Base-by-base conservation (phyloP, 805 yeast genomes). In the Barnettozyma populi region DNA sequence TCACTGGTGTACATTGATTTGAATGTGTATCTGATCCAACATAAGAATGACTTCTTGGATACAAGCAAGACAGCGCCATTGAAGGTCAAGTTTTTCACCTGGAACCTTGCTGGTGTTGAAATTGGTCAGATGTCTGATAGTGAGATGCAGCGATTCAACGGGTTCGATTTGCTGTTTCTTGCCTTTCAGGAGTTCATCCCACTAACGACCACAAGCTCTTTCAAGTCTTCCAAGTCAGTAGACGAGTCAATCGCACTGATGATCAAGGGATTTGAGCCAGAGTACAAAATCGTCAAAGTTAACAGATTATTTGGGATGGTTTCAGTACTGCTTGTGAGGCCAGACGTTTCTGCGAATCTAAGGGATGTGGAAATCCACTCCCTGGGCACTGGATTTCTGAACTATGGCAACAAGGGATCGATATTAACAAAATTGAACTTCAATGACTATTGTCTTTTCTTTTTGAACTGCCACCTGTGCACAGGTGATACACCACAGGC, bases 321-420 rank as follows among this genome's bases (percentile, higher is more conserved):
- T 27, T 69, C 79, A 2, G 64, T 79, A 8, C 57, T 78, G 11
- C 57, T 78, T n/a, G 67, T 71, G 2, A 59, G 60, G 16, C 49
- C 57, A 3, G 57, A 61, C 4, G 43, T 75, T 2, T 58, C 54
- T 5, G 52, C 60, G 2, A 74, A 76, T 50, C 63, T 79, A n/a
- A 61, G 71, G 2, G 54, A 65, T 18, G 46, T 78, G 6, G 60
- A 62, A 18, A 65, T 68, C 5, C 62, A 68, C 3, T 69, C 80
- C 0, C 66, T 80, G 7, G 84, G 85, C 0, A 73, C 84, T 0
- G 85, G 85, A 0, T 70, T 79, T 36, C 57, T 80, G 44, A 73
- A 79, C 23, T 80, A 82, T 78, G 84, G 83, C 16, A 80, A 80
- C 61, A 80, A 80, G 55, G 86, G 86, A 2, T 80, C 82, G 4